Conservation (phyloP, 257 asterid genomes). For the Penstemon barbatus region DNA sequence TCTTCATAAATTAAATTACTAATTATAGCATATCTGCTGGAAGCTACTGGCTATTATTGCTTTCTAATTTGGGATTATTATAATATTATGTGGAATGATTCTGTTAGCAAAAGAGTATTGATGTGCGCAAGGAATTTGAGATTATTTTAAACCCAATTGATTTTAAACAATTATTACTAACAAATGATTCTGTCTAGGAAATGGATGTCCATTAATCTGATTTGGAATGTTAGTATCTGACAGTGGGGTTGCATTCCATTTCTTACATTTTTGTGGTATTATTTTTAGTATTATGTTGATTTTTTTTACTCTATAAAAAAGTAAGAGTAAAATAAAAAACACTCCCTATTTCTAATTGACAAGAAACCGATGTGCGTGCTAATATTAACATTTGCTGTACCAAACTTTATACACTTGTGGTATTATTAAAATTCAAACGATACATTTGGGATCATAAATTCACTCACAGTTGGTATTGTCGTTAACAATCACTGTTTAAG, state of each 20-base stretch:
- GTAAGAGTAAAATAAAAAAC: neutral
- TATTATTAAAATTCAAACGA: too few relatives aligned
- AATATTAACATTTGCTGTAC: neutral
- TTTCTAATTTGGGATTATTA: neutral
- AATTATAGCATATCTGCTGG: neutral
- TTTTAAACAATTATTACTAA: neutral
- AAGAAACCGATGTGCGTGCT: too few relatives aligned
- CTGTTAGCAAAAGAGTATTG: neutral
- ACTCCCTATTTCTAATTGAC: too few relatives aligned
- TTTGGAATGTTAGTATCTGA: constrained; percentile 24
- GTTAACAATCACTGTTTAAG: too few relatives aligned
- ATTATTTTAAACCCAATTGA: constrained; percentile 25
- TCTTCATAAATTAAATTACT: neutral
- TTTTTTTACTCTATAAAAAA: neutral
- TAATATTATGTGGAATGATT: constrained; percentile 5
- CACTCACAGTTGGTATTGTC: too few relatives aligned
- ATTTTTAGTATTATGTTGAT: neutral
- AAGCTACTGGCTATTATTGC: constrained; percentile 36
- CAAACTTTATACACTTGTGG: too few relatives aligned
- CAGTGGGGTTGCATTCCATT: constrained; percentile 17
- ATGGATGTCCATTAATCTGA: constrained; percentile 23
- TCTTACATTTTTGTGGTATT: neutral
- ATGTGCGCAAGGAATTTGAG: neutral
- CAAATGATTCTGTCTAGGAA: constrained; percentile 17
- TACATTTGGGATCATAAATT: too few relatives aligned